A percentile compares a stretch with the other conserved stretches of the same genome.
These are phyloP conservation scores for Capsella rubella DNA, from an alignment of 441 rosid species.

Conservation along the genomic window DNA sequence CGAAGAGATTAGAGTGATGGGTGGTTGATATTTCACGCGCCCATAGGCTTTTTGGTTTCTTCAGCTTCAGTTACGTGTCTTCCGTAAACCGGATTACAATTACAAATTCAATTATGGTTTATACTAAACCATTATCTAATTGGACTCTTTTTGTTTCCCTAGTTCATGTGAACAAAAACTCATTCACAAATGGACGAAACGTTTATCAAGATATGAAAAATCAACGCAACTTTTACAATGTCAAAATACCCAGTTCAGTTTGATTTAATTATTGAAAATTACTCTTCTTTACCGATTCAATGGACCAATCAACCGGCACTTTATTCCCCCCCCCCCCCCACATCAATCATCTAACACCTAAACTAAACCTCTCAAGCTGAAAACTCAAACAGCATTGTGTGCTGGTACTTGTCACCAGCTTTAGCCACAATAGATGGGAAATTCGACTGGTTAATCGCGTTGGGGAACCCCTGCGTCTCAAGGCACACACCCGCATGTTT, in stretches of 20 bases:
- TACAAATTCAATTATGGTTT: too few species aligned
- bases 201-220: neutral
- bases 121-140: too few species aligned
- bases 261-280: neutral
- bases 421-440: constrained; percentile 79
- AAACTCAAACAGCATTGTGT: constrained; percentile 84
- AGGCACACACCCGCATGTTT: constrained; percentile 87
- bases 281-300: constrained; percentile 13
- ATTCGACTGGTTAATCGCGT: constrained; percentile 77
- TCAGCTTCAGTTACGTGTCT: neutral
- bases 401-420: constrained; percentile 77
- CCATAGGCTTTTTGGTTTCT: neutral
- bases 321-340: neutral
- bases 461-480: constrained; percentile 93
- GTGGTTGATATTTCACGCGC: constrained; percentile 36
- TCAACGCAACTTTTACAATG: neutral
- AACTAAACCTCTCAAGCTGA: constrained; percentile 52
- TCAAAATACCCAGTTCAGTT: neutral
- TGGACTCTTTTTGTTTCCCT: neutral
- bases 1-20: constrained; percentile 20
- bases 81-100: too few species aligned
- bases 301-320: constrained; percentile 1
- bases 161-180: neutral
- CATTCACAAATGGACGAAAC: neutral
- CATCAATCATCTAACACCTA: constrained; percentile 7